A percentile compares a stretch with the other conserved stretches of the same genome.
Conservation (phyloP, 177 flowering plant species). For the Vitis hybrid region DNA sequence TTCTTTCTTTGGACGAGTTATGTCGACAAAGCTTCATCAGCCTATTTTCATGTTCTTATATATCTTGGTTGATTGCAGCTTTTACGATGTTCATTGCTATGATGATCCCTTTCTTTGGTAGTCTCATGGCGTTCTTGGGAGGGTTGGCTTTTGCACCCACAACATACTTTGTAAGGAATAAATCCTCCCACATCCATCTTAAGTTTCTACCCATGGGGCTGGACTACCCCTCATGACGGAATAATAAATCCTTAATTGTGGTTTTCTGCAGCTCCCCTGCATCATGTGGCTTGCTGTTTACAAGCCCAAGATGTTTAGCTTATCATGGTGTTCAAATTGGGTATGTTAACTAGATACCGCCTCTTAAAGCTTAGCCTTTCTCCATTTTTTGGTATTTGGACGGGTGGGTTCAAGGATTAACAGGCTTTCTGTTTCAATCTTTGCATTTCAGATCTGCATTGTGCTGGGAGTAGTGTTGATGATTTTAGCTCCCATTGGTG, state of each 20-base stretch:
- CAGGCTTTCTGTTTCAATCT: neutral
- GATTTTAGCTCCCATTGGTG: slow-evolving; percentile 53
- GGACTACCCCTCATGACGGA: neutral
- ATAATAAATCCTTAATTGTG: neutral
- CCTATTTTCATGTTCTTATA: neutral
- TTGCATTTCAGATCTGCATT: slow-evolving; percentile 45
- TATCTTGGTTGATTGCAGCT: slow-evolving; percentile 28
- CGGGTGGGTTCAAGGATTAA: too few species aligned
- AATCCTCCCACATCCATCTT: neutral
- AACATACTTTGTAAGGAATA: slow-evolving; percentile 55
- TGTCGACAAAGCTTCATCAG: too few species aligned
- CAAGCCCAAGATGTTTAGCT: slow-evolving; percentile 56
- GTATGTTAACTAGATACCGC: slow-evolving; percentile 29
- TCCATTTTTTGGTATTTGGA: too few species aligned
- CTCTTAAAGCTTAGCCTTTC: neutral
- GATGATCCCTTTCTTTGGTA: slow-evolving; percentile 66
- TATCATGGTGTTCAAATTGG: slow-evolving; percentile 72
- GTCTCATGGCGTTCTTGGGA: slow-evolving; percentile 59
- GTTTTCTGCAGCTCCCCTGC: slow-evolving; percentile 59
- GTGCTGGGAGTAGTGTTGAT: slow-evolving; percentile 40
- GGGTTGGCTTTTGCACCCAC: slow-evolving; percentile 75
- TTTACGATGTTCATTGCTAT: slow-evolving; percentile 57
- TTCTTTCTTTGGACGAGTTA: too few species aligned
- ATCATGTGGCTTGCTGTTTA: slow-evolving; percentile 57
- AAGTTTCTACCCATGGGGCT: too few species aligned